Evolutionary conservation across 495 filamentous ascomycete genomes (phyloP).

Genomic region (Bryoglossum gracile): DNA sequence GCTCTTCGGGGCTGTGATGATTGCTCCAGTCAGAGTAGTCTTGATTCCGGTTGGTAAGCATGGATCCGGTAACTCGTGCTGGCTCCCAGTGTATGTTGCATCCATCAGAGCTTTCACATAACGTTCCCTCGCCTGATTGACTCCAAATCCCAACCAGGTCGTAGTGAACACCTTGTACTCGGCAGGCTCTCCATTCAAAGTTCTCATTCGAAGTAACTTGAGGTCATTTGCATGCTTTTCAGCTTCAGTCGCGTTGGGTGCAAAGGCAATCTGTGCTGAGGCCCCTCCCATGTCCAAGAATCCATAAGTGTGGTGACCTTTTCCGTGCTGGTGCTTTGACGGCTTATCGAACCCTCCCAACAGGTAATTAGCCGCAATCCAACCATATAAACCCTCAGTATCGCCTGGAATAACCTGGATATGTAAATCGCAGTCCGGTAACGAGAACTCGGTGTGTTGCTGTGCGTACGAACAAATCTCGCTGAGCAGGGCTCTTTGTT

Average conservation of each 20-base stretch:
- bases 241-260: conserved; percentile 86
- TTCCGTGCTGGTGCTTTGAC: conserved; percentile 60
- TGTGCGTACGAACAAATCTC: conserved; percentile 81
- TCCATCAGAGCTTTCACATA: conserved; percentile 68
- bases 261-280: conserved; percentile 95
- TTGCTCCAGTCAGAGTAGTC: conserved; percentile 55
- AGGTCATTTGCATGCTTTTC: conserved; percentile 86
- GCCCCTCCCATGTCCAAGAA: conserved; percentile 99
- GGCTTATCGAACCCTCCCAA: conserved; percentile 89
- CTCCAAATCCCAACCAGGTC: conserved; percentile 94
- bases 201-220: conserved; percentile 76
- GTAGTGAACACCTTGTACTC: conserved; percentile 92
- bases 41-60: conserved; percentile 76
- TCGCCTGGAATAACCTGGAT: conserved; percentile 96
- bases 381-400: conserved; percentile 96
- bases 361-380: conserved; percentile 97
- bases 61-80: conserved; percentile 76
- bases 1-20: conserved; percentile 25
- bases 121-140: conserved; percentile 77
- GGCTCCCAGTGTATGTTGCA: conserved; percentile 42
- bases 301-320: conserved; percentile 91
- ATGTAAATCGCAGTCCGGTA: conserved; percentile 85
- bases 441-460: conserved; percentile 68
- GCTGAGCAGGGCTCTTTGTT: conserved; percentile 63
- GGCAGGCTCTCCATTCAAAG: conserved; percentile 61